These are phyloP conservation scores for Casuarina cunninghamiana DNA, from an alignment of 306 rosid species.

Conservation along the genomic window DNA sequence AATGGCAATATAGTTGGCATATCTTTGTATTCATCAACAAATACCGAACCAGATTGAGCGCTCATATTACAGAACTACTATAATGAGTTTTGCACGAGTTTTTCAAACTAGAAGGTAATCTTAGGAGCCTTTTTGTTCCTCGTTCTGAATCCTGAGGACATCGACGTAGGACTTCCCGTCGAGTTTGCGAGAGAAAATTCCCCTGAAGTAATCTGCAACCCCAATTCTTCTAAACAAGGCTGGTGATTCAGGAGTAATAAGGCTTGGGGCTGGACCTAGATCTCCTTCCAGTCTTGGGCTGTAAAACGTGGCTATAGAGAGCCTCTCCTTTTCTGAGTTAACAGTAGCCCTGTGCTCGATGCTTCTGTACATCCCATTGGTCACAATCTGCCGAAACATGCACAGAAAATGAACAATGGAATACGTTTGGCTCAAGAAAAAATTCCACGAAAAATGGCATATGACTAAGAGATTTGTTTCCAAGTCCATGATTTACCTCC, in stretches of 20 bases:
- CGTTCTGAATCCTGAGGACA: constrained; percentile 29
- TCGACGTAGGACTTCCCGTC: constrained; percentile 44
- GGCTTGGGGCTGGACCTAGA: constrained; percentile 47
- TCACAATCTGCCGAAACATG: constrained; percentile 35
- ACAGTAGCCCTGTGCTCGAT: constrained; percentile 44
- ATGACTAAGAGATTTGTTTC: too few relatives aligned
- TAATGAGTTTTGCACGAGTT: neutral
- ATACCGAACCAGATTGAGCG: too few relatives aligned
- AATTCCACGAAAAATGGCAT: too few relatives aligned
- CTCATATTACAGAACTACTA: too few relatives aligned
- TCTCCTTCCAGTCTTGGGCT: constrained; percentile 39
- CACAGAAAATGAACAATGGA: neutral
- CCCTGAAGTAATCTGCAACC: constrained; percentile 40
- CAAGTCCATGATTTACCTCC: too few relatives aligned
- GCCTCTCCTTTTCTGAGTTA: constrained; percentile 44
- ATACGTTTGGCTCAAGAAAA: too few relatives aligned
- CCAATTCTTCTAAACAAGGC: constrained; percentile 33
- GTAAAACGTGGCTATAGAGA: constrained; percentile 47
- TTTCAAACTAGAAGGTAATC: neutral
- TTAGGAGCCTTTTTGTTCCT: neutral
- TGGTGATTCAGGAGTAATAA: constrained; percentile 37
- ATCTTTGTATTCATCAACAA: too few relatives aligned
- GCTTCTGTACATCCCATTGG: constrained; percentile 51
- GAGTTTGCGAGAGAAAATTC: constrained; percentile 29
- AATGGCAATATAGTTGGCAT: too few relatives aligned